phyloP scores from a whole-genome alignment of 306 rosid genomes.

The Dryas alaskensis region DNA sequence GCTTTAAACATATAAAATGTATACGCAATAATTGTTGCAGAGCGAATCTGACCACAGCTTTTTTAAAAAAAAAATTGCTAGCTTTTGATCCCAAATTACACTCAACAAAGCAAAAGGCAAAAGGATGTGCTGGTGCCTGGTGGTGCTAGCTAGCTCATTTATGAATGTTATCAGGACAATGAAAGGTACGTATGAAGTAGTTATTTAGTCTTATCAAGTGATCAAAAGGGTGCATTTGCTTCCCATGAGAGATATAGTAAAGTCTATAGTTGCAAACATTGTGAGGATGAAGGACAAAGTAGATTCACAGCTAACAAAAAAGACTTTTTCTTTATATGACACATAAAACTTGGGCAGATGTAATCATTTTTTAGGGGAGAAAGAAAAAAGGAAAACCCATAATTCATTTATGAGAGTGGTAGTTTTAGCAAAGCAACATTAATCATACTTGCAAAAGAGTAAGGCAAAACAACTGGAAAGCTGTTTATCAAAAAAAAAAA shows the following conservation, averaged over 20 bases:
- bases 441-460: not conserved
- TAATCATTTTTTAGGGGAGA: not conserved
- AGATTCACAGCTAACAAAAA: not conserved
- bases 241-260: not conserved
- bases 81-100: not conserved
- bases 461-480: not conserved
- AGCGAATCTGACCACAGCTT: not conserved
- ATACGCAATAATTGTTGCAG: not conserved
- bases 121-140: not conserved
- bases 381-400: not conserved
- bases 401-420: not conserved
- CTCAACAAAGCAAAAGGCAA: not conserved
- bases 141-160: not conserved
- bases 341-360: not conserved
- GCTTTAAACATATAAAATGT: too few relatives aligned
- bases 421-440: not conserved
- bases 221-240: not conserved
- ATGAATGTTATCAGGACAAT: constrained; percentile 1
- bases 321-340: too few relatives aligned
- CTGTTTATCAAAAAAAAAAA: not conserved
- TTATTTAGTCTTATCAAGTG: constrained; percentile 2
- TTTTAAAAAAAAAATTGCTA: not conserved
- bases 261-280: not conserved
- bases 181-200: constrained; percentile 5
- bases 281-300: not conserved